A percentile compares a stretch with the other conserved stretches of the same genome.
phyloP scores from a whole-genome alignment of 1,284 basidiomycete genomes.

The Cutaneotrichosporon cavernicola region DNA sequence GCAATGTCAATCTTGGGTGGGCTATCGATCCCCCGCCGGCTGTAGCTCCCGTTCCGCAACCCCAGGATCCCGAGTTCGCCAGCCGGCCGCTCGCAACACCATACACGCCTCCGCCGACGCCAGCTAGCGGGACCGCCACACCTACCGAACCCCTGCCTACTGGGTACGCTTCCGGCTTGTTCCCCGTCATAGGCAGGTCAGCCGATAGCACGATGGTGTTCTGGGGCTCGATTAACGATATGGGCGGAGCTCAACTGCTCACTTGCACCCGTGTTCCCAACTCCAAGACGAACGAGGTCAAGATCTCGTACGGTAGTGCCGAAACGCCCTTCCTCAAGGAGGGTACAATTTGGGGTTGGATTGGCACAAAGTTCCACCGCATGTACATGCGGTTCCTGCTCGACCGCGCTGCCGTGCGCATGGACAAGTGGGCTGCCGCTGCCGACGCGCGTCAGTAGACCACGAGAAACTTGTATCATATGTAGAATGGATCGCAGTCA shows the following conservation, averaged over 20 bases:
- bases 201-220: constrained; percentile 3
- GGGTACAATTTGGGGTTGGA: not conserved
- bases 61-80: not conserved
- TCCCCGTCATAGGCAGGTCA: constrained; percentile 6
- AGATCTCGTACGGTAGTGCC: constrained; percentile 6
- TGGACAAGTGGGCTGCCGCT: not conserved
- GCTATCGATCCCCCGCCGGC: not conserved
- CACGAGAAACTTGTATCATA: not conserved
- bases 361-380: constrained; percentile 8
- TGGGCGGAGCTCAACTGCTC: constrained; percentile 11
- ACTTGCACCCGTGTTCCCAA: not conserved
- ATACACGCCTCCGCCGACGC: not conserved
- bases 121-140: not conserved
- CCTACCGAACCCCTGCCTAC: not conserved
- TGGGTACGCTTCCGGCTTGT: constrained; percentile 7
- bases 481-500: too few species aligned
- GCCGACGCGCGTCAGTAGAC: not conserved
- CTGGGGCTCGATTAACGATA: not conserved
- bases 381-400: constrained; percentile 15
- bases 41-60: not conserved
- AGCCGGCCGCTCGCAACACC: not conserved
- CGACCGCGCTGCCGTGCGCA: constrained; percentile 8
- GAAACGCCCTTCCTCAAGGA: not conserved
- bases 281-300: not conserved
- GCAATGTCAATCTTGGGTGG: not conserved